phyloP scores from a whole-genome alignment of 805 yeast genomes.

The Phaffomyces antillensis region DNA sequence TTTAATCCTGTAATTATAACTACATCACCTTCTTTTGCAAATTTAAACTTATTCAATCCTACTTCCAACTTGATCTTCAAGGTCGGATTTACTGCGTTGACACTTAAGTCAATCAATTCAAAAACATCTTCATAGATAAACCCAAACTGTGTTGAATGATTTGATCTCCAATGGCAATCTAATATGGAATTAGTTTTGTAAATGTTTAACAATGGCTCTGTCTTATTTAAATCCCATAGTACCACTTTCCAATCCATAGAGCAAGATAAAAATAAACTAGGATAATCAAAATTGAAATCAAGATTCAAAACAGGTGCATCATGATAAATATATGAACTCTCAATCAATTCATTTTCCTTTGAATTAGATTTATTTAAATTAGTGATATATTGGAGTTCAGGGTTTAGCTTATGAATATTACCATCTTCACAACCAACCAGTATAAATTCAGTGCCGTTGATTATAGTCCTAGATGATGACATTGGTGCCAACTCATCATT shows the following conservation, averaged over 20 bases:
- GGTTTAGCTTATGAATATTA: conserved; percentile 22
- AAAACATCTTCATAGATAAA: conserved; percentile 23
- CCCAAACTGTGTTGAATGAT: conserved; percentile 23
- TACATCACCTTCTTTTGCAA: conserved; percentile 13
- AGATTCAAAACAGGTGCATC: conserved; percentile 22
- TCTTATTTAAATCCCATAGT: conserved; percentile 21
- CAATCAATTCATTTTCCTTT: conserved; percentile 8
- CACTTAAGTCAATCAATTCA: conserved; percentile 26
- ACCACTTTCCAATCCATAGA: conserved; percentile 27
- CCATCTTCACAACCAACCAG: conserved; percentile 29
- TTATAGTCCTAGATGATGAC: conserved; percentile 1
- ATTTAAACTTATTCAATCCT: conserved; percentile 11
- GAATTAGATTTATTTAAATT: conserved; percentile 3
- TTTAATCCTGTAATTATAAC: conserved; percentile 1
- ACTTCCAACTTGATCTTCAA: conserved; percentile 10
- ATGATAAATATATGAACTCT: conserved; percentile 20
- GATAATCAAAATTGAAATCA: conserved; percentile 11
- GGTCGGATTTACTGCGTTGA: conserved; percentile 22
- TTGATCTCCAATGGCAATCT: conserved; percentile 24
- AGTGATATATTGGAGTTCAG: conserved; percentile 17
- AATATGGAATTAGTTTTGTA: conserved; percentile 22
- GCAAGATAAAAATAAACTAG: conserved; percentile 20
- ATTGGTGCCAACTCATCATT: conserved; percentile 28
- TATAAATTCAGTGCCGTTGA: too few relatives aligned
- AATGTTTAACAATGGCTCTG: conserved; percentile 17